A percentile compares a stretch with the other conserved stretches of the same genome.
Conservation (phyloP, 1,139 yeast genomes). For the Arxiozyma telluris region DNA sequence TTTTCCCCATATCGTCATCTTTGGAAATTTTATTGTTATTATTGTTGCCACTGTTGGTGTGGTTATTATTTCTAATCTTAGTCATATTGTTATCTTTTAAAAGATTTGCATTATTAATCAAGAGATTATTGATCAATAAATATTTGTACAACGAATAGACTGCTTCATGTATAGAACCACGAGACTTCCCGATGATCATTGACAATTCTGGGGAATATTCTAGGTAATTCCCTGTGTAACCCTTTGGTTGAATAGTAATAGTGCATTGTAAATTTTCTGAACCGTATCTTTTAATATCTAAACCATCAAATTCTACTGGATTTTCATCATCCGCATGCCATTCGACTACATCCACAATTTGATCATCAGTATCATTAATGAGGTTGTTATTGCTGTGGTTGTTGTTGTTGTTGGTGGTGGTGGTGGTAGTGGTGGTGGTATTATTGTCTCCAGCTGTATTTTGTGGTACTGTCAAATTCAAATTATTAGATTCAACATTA, state of each 20-base stretch:
- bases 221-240: conserved; percentile 51
- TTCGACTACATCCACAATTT: conserved; percentile 40
- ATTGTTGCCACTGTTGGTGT: neutral
- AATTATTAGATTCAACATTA: neutral
- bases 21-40: conserved; percentile 5
- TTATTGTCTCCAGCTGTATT: neutral
- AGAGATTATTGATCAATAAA: conserved; percentile 30
- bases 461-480: neutral
- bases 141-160: conserved; percentile 84
- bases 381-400: too few species aligned
- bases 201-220: conserved; percentile 58
- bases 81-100: neutral
- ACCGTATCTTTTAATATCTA: conserved; percentile 80
- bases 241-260: conserved; percentile 74
- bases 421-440: neutral
- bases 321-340: conserved; percentile 55
- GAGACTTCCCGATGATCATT: conserved; percentile 61
- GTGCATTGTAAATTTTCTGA: conserved; percentile 54
- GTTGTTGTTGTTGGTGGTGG: neutral
- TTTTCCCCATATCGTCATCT: conserved; percentile 11
- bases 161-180: conserved; percentile 80
- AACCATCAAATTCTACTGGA: conserved; percentile 67
- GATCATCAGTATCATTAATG: conserved; percentile 1
- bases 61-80: too few species aligned
- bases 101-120: conserved; percentile 15